Evolutionary conservation across 202 grass and related monocot genomes (phyloP).

Genomic region (Musa balbisiana): DNA sequence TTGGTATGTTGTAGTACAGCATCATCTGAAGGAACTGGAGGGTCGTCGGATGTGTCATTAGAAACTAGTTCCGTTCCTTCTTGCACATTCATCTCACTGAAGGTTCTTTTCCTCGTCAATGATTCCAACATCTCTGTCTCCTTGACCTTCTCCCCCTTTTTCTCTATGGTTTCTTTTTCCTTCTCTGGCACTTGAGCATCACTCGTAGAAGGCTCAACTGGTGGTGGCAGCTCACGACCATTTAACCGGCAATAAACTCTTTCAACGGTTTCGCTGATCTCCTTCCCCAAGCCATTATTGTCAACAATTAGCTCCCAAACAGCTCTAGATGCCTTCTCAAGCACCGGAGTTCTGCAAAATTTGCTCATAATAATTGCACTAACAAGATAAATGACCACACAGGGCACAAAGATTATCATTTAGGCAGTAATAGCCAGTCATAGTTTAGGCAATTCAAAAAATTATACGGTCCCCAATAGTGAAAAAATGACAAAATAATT

Average conservation of each 20-base stretch:
- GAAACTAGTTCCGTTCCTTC: slow-evolving; percentile 28
- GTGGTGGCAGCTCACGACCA: slow-evolving; percentile 27
- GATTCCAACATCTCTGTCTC: slow-evolving; percentile 36
- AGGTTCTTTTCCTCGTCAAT: slow-evolving; percentile 64
- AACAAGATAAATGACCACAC: not conserved
- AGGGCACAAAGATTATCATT: not conserved
- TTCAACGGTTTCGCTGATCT: slow-evolving; percentile 77
- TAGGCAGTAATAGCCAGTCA: too few relatives aligned
- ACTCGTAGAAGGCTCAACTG: slow-evolving; percentile 27
- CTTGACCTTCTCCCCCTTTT: slow-evolving; percentile 35
- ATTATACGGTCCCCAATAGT: not conserved
- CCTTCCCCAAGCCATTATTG: slow-evolving; percentile 59
- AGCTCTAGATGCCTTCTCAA: slow-evolving; percentile 86
- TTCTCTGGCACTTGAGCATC: slow-evolving; percentile 16
- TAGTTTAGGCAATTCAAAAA: not conserved
- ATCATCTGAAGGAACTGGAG: slow-evolving; percentile 34
- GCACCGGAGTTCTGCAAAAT: slow-evolving; percentile 68
- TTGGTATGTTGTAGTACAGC: not conserved
- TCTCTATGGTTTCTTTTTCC: slow-evolving; percentile 32
- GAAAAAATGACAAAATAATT: not conserved
- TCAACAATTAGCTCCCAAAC: slow-evolving; percentile 95
- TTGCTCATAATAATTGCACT: not conserved
- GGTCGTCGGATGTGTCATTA: slow-evolving; percentile 28
- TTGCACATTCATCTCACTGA: slow-evolving; percentile 30
- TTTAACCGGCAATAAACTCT: slow-evolving; percentile 68